Percentiles rank a stretch among this genome's conserved stretches.
Evolutionary conservation across 768 basidiomycete species (phyloP).

Genomic region (Dendrothele bispora): DNA sequence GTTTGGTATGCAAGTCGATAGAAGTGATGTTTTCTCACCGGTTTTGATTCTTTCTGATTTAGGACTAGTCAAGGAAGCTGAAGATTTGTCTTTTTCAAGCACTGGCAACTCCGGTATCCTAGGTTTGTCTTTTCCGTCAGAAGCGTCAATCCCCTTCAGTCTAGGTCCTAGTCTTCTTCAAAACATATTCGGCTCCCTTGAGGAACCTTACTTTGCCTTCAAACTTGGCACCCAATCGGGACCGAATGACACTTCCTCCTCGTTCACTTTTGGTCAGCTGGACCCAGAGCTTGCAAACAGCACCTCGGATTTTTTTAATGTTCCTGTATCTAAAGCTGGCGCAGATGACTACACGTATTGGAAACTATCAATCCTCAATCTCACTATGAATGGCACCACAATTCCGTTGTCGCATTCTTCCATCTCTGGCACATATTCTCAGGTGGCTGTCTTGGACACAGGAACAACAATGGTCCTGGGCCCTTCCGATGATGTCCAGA

Average conservation of each 20-base stretch:
- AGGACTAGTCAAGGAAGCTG: conserved; percentile 47
- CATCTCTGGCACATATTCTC: conserved; percentile 34
- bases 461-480: conserved; percentile 60
- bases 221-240: conserved; percentile 39
- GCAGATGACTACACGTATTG: conserved; percentile 49
- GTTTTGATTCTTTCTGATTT: conserved; percentile 7
- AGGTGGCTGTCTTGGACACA: conserved; percentile 63
- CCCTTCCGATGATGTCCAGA: conserved; percentile 49
- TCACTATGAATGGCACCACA: conserved; percentile 42
- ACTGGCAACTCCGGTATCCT: conserved; percentile 56
- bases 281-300: conserved; percentile 36
- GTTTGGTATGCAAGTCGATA: conserved; percentile 34
- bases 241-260: conserved; percentile 30
- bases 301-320: conserved; percentile 31
- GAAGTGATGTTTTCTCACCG: neutral
- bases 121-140: conserved; percentile 51
- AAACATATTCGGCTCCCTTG: conserved; percentile 45
- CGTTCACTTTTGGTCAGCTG: conserved; percentile 53
- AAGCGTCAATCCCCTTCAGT: conserved; percentile 44
- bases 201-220: conserved; percentile 52
- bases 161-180: conserved; percentile 45
- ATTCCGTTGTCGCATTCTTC: conserved; percentile 47
- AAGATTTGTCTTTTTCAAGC: conserved; percentile 40
- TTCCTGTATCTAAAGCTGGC: conserved; percentile 38
- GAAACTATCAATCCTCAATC: conserved; percentile 49